These are phyloP conservation scores for Passiflora organensis DNA, from an alignment of 345 rosid species.

Conservation along the genomic window DNA sequence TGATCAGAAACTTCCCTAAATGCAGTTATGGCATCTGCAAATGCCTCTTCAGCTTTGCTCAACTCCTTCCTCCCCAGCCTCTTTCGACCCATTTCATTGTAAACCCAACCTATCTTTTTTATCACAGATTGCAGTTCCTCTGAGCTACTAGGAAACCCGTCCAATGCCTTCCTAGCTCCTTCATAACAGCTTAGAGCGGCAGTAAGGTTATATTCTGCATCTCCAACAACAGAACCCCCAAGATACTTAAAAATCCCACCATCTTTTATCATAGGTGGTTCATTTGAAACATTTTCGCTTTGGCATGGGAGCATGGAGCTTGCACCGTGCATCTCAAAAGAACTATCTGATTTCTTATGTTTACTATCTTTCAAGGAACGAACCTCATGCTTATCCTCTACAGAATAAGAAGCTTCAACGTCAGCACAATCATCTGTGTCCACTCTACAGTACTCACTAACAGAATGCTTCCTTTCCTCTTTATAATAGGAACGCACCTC, in stretches of 20 bases:
- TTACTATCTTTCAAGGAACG: slow-evolving; percentile 14
- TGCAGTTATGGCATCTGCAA: slow-evolving; percentile 70
- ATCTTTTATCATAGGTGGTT: slow-evolving; percentile 26
- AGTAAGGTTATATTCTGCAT: slow-evolving; percentile 59
- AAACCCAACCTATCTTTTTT: slow-evolving; percentile 88
- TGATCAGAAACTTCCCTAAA: slow-evolving; percentile 74
- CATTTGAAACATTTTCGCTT: slow-evolving; percentile 27
- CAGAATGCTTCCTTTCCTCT: slow-evolving; percentile 20
- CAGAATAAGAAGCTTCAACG: slow-evolving; percentile 7
- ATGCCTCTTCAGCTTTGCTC: slow-evolving; percentile 67
- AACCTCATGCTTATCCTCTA: slow-evolving; percentile 8
- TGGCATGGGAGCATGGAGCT: slow-evolving; percentile 18
- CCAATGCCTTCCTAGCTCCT: slow-evolving; percentile 68
- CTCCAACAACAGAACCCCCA: slow-evolving; percentile 36
- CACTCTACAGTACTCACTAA: slow-evolving; percentile 7
- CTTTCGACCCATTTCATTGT: slow-evolving; percentile 81
- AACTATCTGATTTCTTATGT: slow-evolving; percentile 12
- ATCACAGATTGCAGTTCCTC: slow-evolving; percentile 52
- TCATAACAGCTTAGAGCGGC: slow-evolving; percentile 66
- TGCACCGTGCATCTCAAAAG: slow-evolving; percentile 14
- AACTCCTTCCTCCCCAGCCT: slow-evolving; percentile 67
- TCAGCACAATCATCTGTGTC: slow-evolving; percentile 23
- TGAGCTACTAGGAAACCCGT: slow-evolving; percentile 46
- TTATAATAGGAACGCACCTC: slow-evolving; percentile 25
- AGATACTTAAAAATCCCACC: slow-evolving; percentile 91